Percentiles rank a stretch among this genome's conserved stretches.
These are phyloP conservation scores for Psilocybe cyanescens DNA, from an alignment of 768 basidiomycete genomes.

Conservation along the genomic window DNA sequence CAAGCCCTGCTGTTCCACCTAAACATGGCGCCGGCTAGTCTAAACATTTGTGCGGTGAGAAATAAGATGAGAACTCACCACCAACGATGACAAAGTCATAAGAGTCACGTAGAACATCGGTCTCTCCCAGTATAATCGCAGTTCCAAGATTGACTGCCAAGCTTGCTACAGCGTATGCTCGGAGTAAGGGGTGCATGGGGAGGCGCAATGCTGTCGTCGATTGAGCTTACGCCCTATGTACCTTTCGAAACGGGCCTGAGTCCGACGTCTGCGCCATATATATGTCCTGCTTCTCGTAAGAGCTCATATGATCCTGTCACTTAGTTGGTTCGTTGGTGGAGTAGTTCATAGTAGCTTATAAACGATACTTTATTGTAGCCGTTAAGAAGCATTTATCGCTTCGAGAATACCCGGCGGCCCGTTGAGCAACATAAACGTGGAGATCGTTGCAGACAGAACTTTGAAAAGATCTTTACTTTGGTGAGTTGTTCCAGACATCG, in stretches of 20 bases:
- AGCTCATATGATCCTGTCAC: neutral
- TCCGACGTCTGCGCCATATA: neutral
- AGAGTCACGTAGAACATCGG: neutral
- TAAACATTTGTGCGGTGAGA: neutral
- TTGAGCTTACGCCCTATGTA: neutral
- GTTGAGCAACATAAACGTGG: too few species aligned
- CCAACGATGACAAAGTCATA: constrained; percentile 31
- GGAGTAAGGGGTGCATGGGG: neutral
- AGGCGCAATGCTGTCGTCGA: neutral
- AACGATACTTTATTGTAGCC: neutral
- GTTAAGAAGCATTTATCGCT: neutral
- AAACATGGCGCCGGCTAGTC: neutral
- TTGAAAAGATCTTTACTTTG: too few species aligned
- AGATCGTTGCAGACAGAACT: too few species aligned
- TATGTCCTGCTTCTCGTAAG: neutral
- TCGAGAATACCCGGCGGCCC: neutral
- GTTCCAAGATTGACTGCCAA: neutral
- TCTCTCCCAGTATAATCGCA: neutral
- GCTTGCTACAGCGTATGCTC: neutral
- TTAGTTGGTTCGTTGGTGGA: neutral
- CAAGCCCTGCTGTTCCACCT: constrained; percentile 61
- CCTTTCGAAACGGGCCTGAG: neutral
- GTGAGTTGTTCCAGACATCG: too few species aligned
- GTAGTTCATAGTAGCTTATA: neutral
- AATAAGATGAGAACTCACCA: constrained; percentile 15